Evolutionary conservation across 805 yeast genomes (phyloP).

Genomic region (Brettanomyces anomalus): DNA sequence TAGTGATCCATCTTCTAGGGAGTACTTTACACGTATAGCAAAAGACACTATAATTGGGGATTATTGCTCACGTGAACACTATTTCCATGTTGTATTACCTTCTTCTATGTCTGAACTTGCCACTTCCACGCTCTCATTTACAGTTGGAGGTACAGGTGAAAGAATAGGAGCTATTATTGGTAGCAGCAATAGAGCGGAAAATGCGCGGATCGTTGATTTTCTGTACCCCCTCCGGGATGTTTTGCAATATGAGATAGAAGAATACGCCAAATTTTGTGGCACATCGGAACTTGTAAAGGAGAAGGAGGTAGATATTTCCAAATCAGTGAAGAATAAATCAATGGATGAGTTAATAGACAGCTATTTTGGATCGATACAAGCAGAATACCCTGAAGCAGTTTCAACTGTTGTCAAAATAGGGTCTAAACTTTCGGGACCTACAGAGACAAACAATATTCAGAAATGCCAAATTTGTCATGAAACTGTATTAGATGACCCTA

Average conservation of each 20-base stretch:
- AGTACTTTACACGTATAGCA: conserved; percentile 49
- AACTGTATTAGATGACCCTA: conserved; percentile 47
- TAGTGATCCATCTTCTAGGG: conserved; percentile 51
- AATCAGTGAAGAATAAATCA: conserved; percentile 62
- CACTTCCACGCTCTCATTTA: conserved; percentile 64
- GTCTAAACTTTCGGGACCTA: conserved; percentile 55
- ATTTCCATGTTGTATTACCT: conserved; percentile 60
- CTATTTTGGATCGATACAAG: conserved; percentile 65
- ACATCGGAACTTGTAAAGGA: conserved; percentile 26
- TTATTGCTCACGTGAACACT: conserved; percentile 35
- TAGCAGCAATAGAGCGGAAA: conserved; percentile 25
- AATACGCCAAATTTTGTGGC: conserved; percentile 37
- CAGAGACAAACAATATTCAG: conserved; percentile 8
- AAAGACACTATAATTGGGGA: conserved; percentile 36
- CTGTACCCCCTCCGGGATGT: conserved; percentile 72
- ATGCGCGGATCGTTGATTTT: conserved; percentile 29
- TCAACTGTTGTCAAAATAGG: conserved; percentile 91
- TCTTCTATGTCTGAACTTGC: conserved; percentile 81
- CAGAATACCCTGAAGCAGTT: conserved; percentile 78
- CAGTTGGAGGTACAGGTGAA: conserved; percentile 83
- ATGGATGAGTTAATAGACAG: conserved; percentile 69
- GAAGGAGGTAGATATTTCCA: conserved; percentile 20
- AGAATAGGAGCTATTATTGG: conserved; percentile 45
- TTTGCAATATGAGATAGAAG: conserved; percentile 54
- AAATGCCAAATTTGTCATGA: conserved; percentile 51